Conservation (phyloP, 140 eudicot species). For the Flaveria floridana region DNA sequence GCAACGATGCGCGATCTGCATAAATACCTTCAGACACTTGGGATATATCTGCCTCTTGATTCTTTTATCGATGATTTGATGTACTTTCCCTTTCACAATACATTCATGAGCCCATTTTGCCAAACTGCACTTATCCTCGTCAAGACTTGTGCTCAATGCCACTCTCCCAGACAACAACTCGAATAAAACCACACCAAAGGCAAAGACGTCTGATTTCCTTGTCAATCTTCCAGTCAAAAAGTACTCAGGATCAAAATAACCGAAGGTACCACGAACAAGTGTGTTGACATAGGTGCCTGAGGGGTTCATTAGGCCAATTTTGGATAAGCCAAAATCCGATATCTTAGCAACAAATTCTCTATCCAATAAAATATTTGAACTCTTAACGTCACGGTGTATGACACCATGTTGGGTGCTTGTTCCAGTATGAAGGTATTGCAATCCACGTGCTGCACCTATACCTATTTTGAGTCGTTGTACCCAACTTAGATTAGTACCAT, state of each 20-base stretch:
- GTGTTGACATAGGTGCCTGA: conserved; percentile 8
- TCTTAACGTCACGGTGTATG: not conserved
- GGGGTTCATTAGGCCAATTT: not conserved
- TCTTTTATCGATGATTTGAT: conserved; percentile 9
- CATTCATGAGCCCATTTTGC: conserved; percentile 4
- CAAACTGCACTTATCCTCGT: not conserved
- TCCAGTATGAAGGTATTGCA: not conserved
- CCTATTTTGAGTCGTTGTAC: not conserved
- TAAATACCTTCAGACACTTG: not conserved
- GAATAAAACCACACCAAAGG: not conserved
- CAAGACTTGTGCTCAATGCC: not conserved
- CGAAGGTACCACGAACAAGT: not conserved
- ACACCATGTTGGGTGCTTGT: conserved; percentile 6
- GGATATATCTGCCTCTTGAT: not conserved
- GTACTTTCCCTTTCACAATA: not conserved
- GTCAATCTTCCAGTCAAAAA: not conserved
- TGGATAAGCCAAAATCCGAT: conserved; percentile 4
- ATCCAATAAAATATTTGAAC: not conserved
- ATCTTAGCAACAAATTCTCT: not conserved
- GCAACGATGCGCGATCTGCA: not conserved
- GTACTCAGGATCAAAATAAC: not conserved
- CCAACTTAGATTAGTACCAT: conserved; percentile 3
- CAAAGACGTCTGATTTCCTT: not conserved
- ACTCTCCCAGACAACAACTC: not conserved
- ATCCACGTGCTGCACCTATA: not conserved